phyloP scores from a whole-genome alignment of 139 green algal species.

The Tetradesmus lagerheimii region DNA sequence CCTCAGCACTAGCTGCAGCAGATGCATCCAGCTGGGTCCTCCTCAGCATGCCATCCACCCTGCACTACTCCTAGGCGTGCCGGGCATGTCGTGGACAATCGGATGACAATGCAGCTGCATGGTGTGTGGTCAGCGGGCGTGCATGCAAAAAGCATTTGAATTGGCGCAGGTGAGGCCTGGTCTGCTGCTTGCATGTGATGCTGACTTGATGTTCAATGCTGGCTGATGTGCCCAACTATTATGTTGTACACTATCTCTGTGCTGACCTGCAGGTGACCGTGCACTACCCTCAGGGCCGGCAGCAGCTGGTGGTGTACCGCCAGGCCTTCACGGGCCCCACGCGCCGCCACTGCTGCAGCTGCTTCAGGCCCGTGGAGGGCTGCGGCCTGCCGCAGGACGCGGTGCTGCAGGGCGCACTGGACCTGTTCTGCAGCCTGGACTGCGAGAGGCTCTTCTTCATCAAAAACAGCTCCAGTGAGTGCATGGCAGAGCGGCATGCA shows the following conservation, averaged over 20 bases:
- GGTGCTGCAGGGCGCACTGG: conserved; percentile 59
- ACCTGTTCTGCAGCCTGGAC: conserved; percentile 75
- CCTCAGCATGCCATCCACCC: too few relatives aligned
- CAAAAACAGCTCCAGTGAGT: conserved; percentile 55
- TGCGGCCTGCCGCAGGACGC: conserved; percentile 44
- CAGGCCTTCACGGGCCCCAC: conserved; percentile 66
- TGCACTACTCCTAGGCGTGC: too few relatives aligned
- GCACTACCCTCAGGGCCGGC: conserved; percentile 29
- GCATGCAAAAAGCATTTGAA: neutral
- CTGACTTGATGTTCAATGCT: too few relatives aligned
- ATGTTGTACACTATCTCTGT: neutral
- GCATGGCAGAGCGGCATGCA: neutral
- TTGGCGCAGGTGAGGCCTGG: too few relatives aligned
- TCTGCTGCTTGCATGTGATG: too few relatives aligned
- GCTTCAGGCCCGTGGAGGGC: conserved; percentile 54
- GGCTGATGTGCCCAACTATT: too few relatives aligned
- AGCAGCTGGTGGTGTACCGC: conserved; percentile 55
- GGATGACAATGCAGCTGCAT: too few relatives aligned
- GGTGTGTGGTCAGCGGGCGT: too few relatives aligned
- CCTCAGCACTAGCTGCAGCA: too few relatives aligned
- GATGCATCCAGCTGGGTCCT: too few relatives aligned
- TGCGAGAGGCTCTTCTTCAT: conserved; percentile 78
- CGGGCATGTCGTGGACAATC: too few relatives aligned
- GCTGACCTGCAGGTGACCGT: conserved; percentile 18
- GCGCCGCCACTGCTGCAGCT: conserved; percentile 77